Base-by-base conservation (phyloP, 2,329 filamentous ascomycete genomes). In the Aureobasidium melanogenum region DNA sequence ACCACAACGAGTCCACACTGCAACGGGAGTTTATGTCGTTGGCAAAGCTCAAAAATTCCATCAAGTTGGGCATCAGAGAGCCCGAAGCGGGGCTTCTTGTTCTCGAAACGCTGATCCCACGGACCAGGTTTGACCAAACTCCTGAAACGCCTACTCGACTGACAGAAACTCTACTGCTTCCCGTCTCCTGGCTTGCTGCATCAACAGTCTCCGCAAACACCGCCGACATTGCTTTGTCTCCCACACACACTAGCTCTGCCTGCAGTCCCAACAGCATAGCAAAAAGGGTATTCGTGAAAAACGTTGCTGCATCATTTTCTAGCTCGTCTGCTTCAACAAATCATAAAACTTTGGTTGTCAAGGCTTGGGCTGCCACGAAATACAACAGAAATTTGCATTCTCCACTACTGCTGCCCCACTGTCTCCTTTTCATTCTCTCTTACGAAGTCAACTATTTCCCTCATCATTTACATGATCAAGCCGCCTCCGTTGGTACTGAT, bases 401-500 rank as follows among this genome's bases (percentile, higher is more conserved):
- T 30, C 50, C 50, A 54, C 50, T 54, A 17, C 51, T 54, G 10
- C 38, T 55, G 51, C 51, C 51, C 51, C 51, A 55, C 51, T 24
- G 15, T 32, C 51, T 32, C 51, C 51, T 55, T 43, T 55, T 55
- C 38, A 17, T 28, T n/a, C 12, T 43, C 38, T 36, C 26, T 7
- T n/a, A 36, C 32, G 19, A 39, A n/a, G n/a, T n/a, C n/a, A n/a
- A 54, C 12, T 54, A 54, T 28, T 39, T 44, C 28, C 57, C 38
- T 38, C 34, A 24, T 19, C 2, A 28, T 43, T 30, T 55, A 64
- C 50, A 64, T 55, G 54, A 74, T 62, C 48, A 73, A 60, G 10
- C 55, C 60, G 1, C 76, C 76, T 3, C 75, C 74, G 69, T 78
- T 76, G 8, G 76, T 76, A 62, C 71, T 69, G 22, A 80, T 69